These are phyloP conservation scores for Pythium aristosporum DNA, from an alignment of 352 stramenopile species.

Conservation along the genomic window DNA sequence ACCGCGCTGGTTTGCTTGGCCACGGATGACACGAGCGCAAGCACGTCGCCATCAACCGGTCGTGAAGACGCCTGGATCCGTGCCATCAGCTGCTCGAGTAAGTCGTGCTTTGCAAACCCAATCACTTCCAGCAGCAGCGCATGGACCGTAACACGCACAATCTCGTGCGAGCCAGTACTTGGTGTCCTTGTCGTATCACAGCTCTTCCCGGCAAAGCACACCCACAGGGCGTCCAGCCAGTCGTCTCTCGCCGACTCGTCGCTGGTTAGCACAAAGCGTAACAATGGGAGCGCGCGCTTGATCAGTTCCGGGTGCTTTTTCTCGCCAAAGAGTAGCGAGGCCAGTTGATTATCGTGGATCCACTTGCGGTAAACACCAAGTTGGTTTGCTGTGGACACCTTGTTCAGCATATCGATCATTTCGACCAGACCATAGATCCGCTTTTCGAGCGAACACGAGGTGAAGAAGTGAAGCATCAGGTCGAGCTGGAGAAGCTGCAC, in stretches of 20 bases:
- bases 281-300: constrained; percentile 57
- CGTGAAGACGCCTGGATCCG: constrained; percentile 22
- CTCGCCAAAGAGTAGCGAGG: constrained; percentile 57
- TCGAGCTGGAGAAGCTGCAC: constrained; percentile 56
- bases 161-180: constrained; percentile 33
- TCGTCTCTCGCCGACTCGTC: background rate
- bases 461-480: constrained; percentile 53
- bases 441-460: constrained; percentile 59
- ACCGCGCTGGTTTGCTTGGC: constrained; percentile 21
- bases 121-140: constrained; percentile 57
- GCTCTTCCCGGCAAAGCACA: constrained; percentile 41
- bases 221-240: constrained; percentile 60
- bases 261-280: constrained; percentile 47
- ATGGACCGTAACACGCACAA: constrained; percentile 39
- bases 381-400: constrained; percentile 34
- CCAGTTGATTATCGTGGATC: constrained; percentile 46
- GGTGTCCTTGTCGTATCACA: background rate
- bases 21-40: constrained; percentile 1
- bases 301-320: constrained; percentile 71
- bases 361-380: constrained; percentile 39
- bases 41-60: constrained; percentile 12
- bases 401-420: constrained; percentile 51
- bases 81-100: constrained; percentile 27
- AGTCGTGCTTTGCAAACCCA: constrained; percentile 37
- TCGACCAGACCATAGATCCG: constrained; percentile 72